Percentiles rank a stretch among this genome's conserved stretches.
Evolutionary conservation across 352 stramenopile species (phyloP).

Genomic region (Thalassiosira delicatula): DNA sequence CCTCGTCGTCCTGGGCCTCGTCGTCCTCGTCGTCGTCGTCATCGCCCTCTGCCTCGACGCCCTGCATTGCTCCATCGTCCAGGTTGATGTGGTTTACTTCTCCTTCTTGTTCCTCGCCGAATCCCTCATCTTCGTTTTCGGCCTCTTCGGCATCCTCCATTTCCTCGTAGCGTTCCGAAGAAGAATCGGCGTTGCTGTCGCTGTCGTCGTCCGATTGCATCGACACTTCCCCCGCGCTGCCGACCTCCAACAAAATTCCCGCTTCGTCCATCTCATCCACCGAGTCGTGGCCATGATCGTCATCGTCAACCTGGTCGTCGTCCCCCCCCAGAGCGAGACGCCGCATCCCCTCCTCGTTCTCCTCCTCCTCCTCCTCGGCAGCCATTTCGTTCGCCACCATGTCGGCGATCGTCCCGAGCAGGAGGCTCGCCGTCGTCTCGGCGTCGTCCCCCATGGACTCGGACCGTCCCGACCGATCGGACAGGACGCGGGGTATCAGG

Average conservation of each 20-base stretch:
- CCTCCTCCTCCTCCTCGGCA: slow-evolving; percentile 5
- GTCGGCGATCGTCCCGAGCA: slow-evolving; percentile 30
- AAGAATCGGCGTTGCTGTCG: not conserved
- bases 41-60: slow-evolving; percentile 3
- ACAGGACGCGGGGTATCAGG: not conserved
- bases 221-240: slow-evolving; percentile 14
- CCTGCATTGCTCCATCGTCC: slow-evolving; percentile 25
- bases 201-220: slow-evolving; percentile 17
- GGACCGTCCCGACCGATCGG: not conserved
- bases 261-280: slow-evolving; percentile 31
- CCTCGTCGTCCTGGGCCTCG: slow-evolving; percentile 55
- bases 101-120: slow-evolving; percentile 20
- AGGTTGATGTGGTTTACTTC: slow-evolving; percentile 35
- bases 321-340: slow-evolving; percentile 3
- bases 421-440: slow-evolving; percentile 8
- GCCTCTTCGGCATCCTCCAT: slow-evolving; percentile 9
- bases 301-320: slow-evolving; percentile 1
- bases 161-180: slow-evolving; percentile 11
- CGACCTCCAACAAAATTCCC: not conserved
- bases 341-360: not conserved
- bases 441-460: not conserved
- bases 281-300: not conserved
- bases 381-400: slow-evolving; percentile 25
- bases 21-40: slow-evolving; percentile 26
- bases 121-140: slow-evolving; percentile 21